Evolutionary conservation across 1,139 yeast species (phyloP).

Genomic region (Debaryomycetaceae sp.): DNA sequence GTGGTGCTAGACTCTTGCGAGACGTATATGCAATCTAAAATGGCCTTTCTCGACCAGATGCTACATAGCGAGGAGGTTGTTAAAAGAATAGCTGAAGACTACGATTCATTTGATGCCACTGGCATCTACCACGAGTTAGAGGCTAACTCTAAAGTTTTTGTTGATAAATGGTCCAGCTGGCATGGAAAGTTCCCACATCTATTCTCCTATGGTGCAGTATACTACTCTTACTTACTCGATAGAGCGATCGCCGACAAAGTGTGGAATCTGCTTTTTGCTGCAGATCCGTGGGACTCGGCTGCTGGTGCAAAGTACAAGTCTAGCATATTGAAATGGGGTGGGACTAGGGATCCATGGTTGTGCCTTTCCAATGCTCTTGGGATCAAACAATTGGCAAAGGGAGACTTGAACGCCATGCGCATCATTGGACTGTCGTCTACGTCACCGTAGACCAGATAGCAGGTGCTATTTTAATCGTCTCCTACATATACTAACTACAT

Average conservation of each 20-base stretch:
- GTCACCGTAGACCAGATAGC: background rate
- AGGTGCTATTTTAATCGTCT: too few species aligned
- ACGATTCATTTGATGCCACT: conserved; percentile 45
- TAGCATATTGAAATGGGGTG: conserved; percentile 87
- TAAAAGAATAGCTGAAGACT: conserved; percentile 14
- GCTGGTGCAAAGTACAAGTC: conserved; percentile 76
- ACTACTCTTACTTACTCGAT: conserved; percentile 88
- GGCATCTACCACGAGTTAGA: conserved; percentile 66
- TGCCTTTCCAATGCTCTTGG: conserved; percentile 79
- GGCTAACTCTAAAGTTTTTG: conserved; percentile 47
- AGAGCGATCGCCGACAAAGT: conserved; percentile 88
- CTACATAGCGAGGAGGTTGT: conserved; percentile 52
- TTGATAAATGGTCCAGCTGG: conserved; percentile 75
- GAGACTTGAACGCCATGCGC: conserved; percentile 75
- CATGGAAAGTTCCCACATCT: conserved; percentile 93
- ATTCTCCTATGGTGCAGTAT: conserved; percentile 91
- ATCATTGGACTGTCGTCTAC: conserved; percentile 38
- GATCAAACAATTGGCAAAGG: conserved; percentile 54
- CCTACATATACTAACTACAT: too few species aligned
- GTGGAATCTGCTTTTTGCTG: conserved; percentile 68
- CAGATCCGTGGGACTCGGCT: conserved; percentile 64
- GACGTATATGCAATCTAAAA: conserved; percentile 79
- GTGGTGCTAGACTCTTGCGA: conserved; percentile 65
- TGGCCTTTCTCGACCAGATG: conserved; percentile 85
- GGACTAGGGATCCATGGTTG: conserved; percentile 85